Evolutionary conservation across 2,329 filamentous ascomycete genomes (phyloP).

Genomic region (Aaosphaeria arxii): DNA sequence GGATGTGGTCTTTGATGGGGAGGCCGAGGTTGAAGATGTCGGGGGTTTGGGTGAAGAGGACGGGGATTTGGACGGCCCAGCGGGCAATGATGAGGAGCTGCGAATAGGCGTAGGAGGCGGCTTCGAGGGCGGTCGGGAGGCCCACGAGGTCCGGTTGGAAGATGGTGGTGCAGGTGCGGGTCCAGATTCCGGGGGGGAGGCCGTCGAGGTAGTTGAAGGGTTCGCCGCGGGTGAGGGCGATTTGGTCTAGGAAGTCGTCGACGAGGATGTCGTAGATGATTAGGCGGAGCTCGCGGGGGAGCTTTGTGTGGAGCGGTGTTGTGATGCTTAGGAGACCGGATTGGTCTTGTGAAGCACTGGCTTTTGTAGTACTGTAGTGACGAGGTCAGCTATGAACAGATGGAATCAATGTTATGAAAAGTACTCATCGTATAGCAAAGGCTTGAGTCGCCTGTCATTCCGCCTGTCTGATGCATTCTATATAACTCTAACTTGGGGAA

Average conservation of each 20-base stretch:
- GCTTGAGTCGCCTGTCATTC: no score
- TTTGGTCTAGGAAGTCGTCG: neutral
- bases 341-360: no score
- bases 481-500: no score
- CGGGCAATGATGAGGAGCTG: neutral
- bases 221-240: neutral
- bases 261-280: neutral
- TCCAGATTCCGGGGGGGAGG: neutral
- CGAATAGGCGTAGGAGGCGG: neutral
- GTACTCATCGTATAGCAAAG: no score
- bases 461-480: no score
- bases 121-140: neutral
- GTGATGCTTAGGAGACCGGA: no score
- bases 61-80: neutral
- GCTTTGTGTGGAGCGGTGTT: neutral
- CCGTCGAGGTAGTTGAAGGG: neutral
- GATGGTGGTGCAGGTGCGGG: neutral
- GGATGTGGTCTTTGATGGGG: neutral
- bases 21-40: neutral
- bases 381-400: no score
- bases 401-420: no score
- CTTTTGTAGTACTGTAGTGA: no score
- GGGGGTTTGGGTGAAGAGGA: neutral
- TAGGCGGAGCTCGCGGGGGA: neutral
- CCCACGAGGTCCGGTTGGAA: neutral